phyloP scores from a whole-genome alignment of 2,329 filamentous ascomycete species.

The Cladorrhinum sp. region DNA sequence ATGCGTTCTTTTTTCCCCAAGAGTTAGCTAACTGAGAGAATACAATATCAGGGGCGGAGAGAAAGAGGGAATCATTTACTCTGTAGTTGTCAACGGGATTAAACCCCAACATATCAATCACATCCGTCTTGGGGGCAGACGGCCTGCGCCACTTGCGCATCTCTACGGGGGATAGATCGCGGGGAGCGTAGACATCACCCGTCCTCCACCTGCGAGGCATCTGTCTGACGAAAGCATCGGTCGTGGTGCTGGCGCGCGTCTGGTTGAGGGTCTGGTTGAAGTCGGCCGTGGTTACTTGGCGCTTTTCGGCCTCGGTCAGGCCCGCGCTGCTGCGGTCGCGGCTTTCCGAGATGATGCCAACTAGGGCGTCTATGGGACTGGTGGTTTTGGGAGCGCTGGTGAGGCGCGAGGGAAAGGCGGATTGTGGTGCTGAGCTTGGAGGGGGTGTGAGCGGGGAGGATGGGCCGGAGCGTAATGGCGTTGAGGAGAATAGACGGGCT shows the following conservation, averaged over 20 bases:
- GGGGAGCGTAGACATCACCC: conserved; percentile 88
- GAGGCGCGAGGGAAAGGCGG: not conserved
- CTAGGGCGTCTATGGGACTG: not conserved
- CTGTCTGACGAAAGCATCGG: conserved; percentile 57
- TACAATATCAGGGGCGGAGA: not conserved
- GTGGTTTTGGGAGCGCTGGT: not conserved
- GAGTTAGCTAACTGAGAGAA: not conserved
- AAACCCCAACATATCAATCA: conserved; percentile 75
- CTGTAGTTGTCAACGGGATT: conserved; percentile 85
- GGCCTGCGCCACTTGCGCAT: conserved; percentile 74
- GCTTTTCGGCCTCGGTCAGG: conserved; percentile 8
- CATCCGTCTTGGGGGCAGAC: conserved; percentile 58
- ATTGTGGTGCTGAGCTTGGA: not conserved
- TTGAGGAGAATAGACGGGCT: conserved; percentile 3
- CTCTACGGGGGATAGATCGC: conserved; percentile 76
- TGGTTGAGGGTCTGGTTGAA: not conserved
- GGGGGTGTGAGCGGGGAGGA: not conserved
- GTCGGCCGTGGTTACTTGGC: not conserved
- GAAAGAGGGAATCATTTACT: conserved; percentile 48
- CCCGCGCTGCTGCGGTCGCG: not conserved
- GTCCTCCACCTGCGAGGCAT: conserved; percentile 67
- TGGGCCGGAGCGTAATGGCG: not conserved
- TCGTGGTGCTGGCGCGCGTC: conserved; percentile 1
- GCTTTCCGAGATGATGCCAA: not conserved
- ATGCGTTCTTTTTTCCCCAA: conserved; percentile 73